Base-by-base conservation (phyloP, 208 protist genomes). In the Balamuthia mandrillaris region DNA sequence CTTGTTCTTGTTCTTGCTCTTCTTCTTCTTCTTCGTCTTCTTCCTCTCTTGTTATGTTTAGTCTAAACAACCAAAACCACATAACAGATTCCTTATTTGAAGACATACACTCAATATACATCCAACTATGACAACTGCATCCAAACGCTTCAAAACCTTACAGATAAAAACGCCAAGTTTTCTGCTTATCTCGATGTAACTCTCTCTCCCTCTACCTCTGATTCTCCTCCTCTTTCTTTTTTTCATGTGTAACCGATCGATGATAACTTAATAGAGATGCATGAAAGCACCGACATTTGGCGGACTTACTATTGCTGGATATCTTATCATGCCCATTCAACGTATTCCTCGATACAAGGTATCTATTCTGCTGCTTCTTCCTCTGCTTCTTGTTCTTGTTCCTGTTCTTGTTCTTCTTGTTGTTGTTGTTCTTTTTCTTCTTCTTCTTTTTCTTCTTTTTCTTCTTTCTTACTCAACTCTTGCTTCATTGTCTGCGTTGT, bases 261-360 rank as follows among this genome's bases (percentile, higher is more conserved):
- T 52, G 47, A 18, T 18, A 27, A 6, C 31, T 27, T 18, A 21
- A 29, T 31, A 61, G 54, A 61, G 9, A 31, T 61, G 54, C 54
- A 7, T 70, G 6, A 14, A 70, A 21, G 39, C 61, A 37, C 16
- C 61, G 33, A 47, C 61, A n/a, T 70, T 70, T 14, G 61, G 61
- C 35, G 61, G 61, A 1, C 31, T 70, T 3, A 31, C 61, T 9
- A 29, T 70, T 18, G 45, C 21, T n/a, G 61, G 35, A 5, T 70
- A 70, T 37, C 61, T 70, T 16, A 70, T 70, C 29, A 70, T 70
- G 61, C 61, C 61, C 29, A 70, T 70, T 29, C 61, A 70, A 21
- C 61, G 61, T 29, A 70, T 70, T 10, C 61, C 61, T 16, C 61
- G 61, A 18, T 70, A 70, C 54, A n/a, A n/a, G n/a, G n/a, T 58